Base-by-base conservation (phyloP, 2,329 filamentous ascomycete genomes). In the Zymoseptoria passerinii region DNA sequence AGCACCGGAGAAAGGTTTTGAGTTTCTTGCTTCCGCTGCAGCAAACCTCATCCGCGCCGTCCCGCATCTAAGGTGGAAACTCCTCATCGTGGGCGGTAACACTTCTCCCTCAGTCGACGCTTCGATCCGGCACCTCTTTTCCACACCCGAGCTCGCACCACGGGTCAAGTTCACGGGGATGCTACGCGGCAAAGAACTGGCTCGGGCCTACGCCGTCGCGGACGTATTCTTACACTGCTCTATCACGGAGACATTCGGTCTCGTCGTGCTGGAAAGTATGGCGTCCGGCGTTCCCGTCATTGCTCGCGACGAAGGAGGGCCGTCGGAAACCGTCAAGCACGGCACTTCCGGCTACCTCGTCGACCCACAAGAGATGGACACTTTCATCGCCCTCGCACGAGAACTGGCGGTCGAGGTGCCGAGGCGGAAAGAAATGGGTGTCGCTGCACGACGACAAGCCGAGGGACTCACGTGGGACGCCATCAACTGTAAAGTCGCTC, bases 161-260 rank as follows among this genome's bases (percentile, higher is more conserved):
- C 81, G 79, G 54, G 84, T 88, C 44, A 66, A 83, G n/a, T 89
- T 89, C 69, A 82, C 84, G 0, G 85, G 86, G 0, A 85, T 88
- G 73, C 77, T 83, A 63, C 78, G 81, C 0, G 85, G 85, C 9
- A 78, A 78, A 53, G 77, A 79, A 2, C 76, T 89, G 8, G 85
- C 84, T n/a, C 75, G 77, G n/a, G 81, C 83, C 8, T 89, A 88
- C 63, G 85, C 86, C 1, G 82, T 81, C 3, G 85, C 81, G 0
- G 85, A 89, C 67, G 64, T 89, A n/a, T 88, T 89, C 67, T 72
- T 89, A 13, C 85, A 89, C 72, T 87, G 84, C 72, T 88, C 83
- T 20, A 76, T 88, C 58, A 88, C 85, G 0, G 86, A 89, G 71
- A 89, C 86, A 0, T 88, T 89, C 70, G 86, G 86, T 0, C 75